Evolutionary conservation across 2,329 filamentous ascomycete genomes (phyloP), one percentile per base, ranked within the genome.

Genomic region (Scedosporium dehoogii): DNA sequence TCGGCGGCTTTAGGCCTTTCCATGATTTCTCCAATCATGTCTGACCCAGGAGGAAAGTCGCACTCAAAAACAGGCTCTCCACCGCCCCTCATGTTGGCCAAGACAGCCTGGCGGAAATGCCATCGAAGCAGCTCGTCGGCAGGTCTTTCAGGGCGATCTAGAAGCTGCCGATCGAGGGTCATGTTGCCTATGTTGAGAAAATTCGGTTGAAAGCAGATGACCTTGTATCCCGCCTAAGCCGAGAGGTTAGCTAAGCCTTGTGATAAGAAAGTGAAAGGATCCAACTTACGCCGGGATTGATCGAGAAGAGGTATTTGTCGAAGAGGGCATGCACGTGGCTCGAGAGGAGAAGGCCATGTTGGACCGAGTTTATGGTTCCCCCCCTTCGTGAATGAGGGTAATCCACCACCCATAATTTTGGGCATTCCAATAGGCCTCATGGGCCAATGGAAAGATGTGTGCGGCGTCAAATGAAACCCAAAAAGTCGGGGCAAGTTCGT

Each of bases 1-100:
- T 62, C 61, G n/a, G 23, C 44, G 16, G 55, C 10, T 18, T 53
- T 62, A 10, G 56, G 61, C 5, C 61, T 42, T 10, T 29, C 29
- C 21, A 69, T 64, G 57, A 73, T 72, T 18, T 68, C 63, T 12
- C 67, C 67, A 58, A 74, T 65, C 51, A 69, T 68, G 61, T 71
- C 67, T 4, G 69, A 69, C 14, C 68, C 68, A 1, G 68, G 68
- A 3, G 68, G 68, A 61, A 70, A 69, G 62, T 70, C 68, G 62
- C 59, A 48, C 57, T 70, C 68, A 42, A 68, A 68, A 7, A 55
- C n/a, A 46, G 68, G 68, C 59, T 70, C 69, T 23, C 69, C 64
- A 44, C 62, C 64, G 48, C 65, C 66, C 61, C 64, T 67, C 65
- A 72, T 67, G 59, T 71, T 69, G 5, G 63, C 63, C 3, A 70